Conservation (phyloP, 768 basidiomycete species). For the Russula foetens region DNA sequence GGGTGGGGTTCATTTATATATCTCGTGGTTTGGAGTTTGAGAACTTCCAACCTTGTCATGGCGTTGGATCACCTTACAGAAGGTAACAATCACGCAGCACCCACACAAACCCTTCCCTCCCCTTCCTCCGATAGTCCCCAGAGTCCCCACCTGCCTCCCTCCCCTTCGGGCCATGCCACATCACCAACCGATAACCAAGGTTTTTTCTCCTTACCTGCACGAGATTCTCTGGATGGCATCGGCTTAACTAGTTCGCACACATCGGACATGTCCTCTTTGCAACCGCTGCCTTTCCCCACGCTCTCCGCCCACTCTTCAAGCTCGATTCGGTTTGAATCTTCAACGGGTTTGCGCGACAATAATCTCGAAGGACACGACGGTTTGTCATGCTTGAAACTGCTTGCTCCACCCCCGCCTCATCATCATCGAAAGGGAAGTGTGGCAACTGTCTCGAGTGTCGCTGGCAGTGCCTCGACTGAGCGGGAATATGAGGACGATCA, state of each 20-base stretch:
- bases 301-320: slow-evolving; percentile 47
- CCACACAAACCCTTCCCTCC: neutral
- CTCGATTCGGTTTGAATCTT: slow-evolving; percentile 50
- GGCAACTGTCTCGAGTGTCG: slow-evolving; percentile 46
- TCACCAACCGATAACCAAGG: slow-evolving; percentile 5
- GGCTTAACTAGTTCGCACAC: slow-evolving; percentile 25
- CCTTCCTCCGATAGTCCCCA: neutral
- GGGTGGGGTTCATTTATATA: neutral
- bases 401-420: slow-evolving; percentile 30
- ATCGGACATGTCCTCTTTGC: slow-evolving; percentile 31
- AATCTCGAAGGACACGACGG: slow-evolving; percentile 51
- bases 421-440: slow-evolving; percentile 52
- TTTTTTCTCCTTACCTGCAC: slow-evolving; percentile 12
- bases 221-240: slow-evolving; percentile 28
- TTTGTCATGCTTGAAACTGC: slow-evolving; percentile 41
- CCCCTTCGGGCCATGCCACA: neutral
- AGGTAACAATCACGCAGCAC: neutral
- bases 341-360: slow-evolving; percentile 58
- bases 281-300: slow-evolving; percentile 68
- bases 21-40: no score
- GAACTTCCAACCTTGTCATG: neutral
- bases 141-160: neutral
- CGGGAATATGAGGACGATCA: slow-evolving; percentile 20
- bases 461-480: slow-evolving; percentile 39
- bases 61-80: slow-evolving; percentile 9